A percentile compares a stretch with the other conserved stretches of the same genome.
These are phyloP conservation scores for Rhodomyrtus psidioides DNA, from an alignment of 441 rosid species.

Conservation along the genomic window DNA sequence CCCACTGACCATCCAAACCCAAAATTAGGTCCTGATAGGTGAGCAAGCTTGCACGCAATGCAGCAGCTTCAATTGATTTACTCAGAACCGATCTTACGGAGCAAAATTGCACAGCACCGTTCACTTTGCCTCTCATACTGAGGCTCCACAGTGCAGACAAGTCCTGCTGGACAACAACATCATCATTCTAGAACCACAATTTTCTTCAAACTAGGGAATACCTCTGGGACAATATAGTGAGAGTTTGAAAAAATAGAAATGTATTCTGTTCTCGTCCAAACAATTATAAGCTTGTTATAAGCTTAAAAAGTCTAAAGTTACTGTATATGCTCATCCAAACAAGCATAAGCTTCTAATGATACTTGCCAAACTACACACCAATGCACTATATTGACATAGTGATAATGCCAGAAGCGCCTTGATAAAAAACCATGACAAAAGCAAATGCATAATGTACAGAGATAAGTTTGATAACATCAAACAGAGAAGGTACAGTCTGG, in stretches of 20 bases:
- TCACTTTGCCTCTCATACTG: constrained; percentile 77
- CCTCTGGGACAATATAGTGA: constrained; percentile 75
- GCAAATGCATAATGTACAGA: no score
- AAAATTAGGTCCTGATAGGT: constrained; percentile 64
- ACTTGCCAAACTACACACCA: no score
- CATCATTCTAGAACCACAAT: constrained; percentile 40
- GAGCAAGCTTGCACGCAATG: constrained; percentile 63
- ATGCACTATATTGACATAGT: no score
- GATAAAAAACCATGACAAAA: no score
- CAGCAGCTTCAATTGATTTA: constrained; percentile 32
- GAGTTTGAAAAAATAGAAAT: constrained; percentile 62
- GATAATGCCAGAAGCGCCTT: no score
- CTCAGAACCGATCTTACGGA: constrained; percentile 57
- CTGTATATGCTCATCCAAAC: no score
- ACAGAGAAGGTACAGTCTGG: no score
- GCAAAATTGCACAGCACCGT: constrained; percentile 70
- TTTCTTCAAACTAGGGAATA: constrained; percentile 57
- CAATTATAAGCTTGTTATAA: no score
- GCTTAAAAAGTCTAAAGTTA: no score
- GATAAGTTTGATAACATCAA: no score
- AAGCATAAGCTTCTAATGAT: no score
- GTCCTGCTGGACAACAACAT: constrained; percentile 21
- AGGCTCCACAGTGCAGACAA: constrained; percentile 15
- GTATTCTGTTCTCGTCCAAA: constrained; percentile 54
- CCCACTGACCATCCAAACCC: constrained; percentile 39